Base-by-base conservation (phyloP, 306 rosid species). In the Hippophae gyantsensis region DNA sequence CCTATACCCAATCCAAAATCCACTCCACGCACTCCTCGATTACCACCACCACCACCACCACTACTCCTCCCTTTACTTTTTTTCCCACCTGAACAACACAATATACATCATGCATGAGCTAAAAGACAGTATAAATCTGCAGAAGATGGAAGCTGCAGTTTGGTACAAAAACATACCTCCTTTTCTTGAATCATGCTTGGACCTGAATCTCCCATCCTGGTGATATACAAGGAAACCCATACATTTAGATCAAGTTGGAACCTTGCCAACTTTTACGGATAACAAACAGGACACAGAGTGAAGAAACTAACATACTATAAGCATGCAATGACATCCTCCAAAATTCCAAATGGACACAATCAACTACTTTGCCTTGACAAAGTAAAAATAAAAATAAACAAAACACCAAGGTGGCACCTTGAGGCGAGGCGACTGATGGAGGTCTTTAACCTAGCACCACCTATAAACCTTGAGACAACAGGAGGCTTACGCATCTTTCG, bases 201-300 rank as follows among this genome's bases (percentile, higher is more conserved):
- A 92, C 78, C 98, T 85, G 92, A 81, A 92, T 80, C 96, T 86
- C 75, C 98, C 98, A 76, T 92, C 98, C 98, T 92, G 66, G 69
- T 62, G 64, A 75, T 75, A 56, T 66, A 66, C 56, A 63, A 69
- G 48, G 54, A 52, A 50, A 50, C 54, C 3, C 38, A 32, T 32
- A 32, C 38, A 32, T 32, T 32, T 32, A 32, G 42, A 27, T 52
- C 58, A 38, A 41, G 38, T 38, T 54, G 67, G 48, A 53, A 49
- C 54, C 71, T 56, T 66, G 64, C 57, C 41, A 55, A 55, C 59
- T 66, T 66, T 65, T 65, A 59, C 52, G 40, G 11, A 40, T 44
- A 74, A 63, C 6, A 56, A 53, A 46, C 14, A 42, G 40, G 65
- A 42, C 52, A 65, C 38, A 48, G 12, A 42, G 43, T 9, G 27